Evolutionary conservation across 2,329 filamentous ascomycete species (phyloP), one percentile per base, ranked within the genome.

Genomic region (Emmonsiellopsis sp.): DNA sequence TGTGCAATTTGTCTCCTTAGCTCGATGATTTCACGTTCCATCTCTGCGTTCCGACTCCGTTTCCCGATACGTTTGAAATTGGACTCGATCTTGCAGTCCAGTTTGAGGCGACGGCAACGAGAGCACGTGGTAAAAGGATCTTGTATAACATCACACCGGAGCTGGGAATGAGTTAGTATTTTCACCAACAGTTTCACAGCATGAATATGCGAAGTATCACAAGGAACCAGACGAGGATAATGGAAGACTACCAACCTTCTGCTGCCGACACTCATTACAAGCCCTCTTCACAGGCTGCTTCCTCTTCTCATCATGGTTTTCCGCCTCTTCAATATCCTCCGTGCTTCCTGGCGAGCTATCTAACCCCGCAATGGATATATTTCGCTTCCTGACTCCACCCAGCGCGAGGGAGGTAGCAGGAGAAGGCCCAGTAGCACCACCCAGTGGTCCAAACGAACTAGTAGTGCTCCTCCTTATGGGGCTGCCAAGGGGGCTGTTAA

Each of bases 1-100:
- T 62, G 65, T 8, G 71, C 73, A 51, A 77, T 70, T 58, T 77
- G 72, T 62, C 71, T 74, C 49, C 75, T 66, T 47, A 79, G 63
- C 59, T 77, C 74, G 36, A 76, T 68, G 39, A 79, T 77, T 60
- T 82, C 70, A 69, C 79, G 68, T 75, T 82, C 75, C 84, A 84
- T 76, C 69, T 80, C 73, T 65, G 82, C 80, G 77, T 85, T 75
- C 72, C 82, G 72, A 58, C 81, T 85, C 54, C 83, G 76, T 70
- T 85, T 85, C 47, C 82, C 83, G 36, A 85, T 72, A 56, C 83
- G 78, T 70, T 84, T 85, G 72, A 86, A 86, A 67, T 83, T 83
- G 56, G 81, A 79, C 62, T 85, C 82, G 65, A 86, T 84, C 62
- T 82, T 81, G 69, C 83, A 86, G 52, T 76, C 74, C 40, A 85